Evolutionary conservation across 2,329 filamentous ascomycete species (phyloP), one percentile per base, ranked within the genome.

Genomic region (Diplocarpon rosae): DNA sequence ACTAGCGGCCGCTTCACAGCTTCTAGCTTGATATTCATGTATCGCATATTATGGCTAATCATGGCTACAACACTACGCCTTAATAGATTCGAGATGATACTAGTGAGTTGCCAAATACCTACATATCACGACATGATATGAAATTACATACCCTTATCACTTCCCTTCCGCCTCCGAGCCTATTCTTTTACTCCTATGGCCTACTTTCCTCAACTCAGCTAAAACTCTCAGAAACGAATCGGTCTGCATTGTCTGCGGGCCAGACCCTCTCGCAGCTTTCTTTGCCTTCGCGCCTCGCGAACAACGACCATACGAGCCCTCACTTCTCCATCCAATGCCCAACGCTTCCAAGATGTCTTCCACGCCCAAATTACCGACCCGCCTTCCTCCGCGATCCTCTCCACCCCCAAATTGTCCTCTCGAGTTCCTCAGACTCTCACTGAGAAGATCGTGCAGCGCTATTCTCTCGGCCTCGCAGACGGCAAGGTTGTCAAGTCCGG

Each of bases 371-470:
- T 76, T 45, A 72, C 82, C 47, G 73, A 73, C 51, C 63, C 73
- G 2, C 47, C 57, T 28, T 58, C 65, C 4, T 68, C 76, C 3
- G 66, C 73, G 37, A 64, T 83, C 48, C 70, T 80, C 43, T 69
- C 72, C 34, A 69, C 74, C 28, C 62, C 70, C 42, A 66, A 68
- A 54, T 56, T 62, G n/a, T 50, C 61, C 3, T 52, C 62, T 30
- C 44, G 42, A 31, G 41, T 57, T 50, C 54, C 85, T 0, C 88
- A 95, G 65, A 95, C 85, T 2, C 66, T 95, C 41, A 92, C 85
- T 2, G 89, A 95, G 63, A 95, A 95, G 70, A 95, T 95, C 47
- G 81, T 95, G 0, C 89, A 95, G 63, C 67, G 73, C 13, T 82
- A 94, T 63, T 75, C 86, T 0, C 72, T 88, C n/a, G 85, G 80